These are phyloP conservation scores for Colletotrichum salicis DNA, from an alignment of 2,329 filamentous ascomycete genomes.

Conservation along the genomic window DNA sequence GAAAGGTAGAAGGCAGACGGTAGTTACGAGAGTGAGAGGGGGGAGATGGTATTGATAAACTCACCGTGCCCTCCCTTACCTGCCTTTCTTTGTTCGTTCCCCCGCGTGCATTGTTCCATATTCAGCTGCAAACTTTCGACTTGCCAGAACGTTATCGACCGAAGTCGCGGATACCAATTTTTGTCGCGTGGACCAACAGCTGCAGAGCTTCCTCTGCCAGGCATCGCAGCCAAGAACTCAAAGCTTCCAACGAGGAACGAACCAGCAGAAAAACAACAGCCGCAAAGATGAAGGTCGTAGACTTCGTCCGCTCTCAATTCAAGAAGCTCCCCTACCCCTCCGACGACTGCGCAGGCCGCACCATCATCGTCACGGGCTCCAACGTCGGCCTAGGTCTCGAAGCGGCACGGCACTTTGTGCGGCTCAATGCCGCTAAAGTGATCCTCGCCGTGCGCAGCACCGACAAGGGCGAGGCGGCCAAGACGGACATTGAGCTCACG, in stretches of 20 bases:
- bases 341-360: conserved; percentile 47
- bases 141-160: not conserved
- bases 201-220: not conserved
- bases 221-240: not conserved
- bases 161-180: not conserved
- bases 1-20: not conserved
- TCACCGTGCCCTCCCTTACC: conserved; percentile 4
- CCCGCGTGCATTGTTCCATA: not conserved
- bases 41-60: conserved; percentile 16
- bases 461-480: conserved; percentile 54
- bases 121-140: not conserved
- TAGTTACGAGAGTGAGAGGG: not conserved
- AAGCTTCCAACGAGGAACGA: not conserved
- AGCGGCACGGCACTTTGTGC: conserved; percentile 52
- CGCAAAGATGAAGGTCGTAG: conserved; percentile 22
- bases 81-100: not conserved
- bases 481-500: conserved; percentile 43
- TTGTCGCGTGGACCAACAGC: not conserved
- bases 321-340: conserved; percentile 44
- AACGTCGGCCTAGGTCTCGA: conserved; percentile 56
- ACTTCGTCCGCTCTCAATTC: conserved; percentile 38
- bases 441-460: conserved; percentile 54
- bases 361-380: conserved; percentile 55
- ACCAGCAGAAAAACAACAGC: not conserved
- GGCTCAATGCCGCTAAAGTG: conserved; percentile 51